phyloP scores from a whole-genome alignment of 805 yeast genomes.

The Komagataella pastoris region DNA sequence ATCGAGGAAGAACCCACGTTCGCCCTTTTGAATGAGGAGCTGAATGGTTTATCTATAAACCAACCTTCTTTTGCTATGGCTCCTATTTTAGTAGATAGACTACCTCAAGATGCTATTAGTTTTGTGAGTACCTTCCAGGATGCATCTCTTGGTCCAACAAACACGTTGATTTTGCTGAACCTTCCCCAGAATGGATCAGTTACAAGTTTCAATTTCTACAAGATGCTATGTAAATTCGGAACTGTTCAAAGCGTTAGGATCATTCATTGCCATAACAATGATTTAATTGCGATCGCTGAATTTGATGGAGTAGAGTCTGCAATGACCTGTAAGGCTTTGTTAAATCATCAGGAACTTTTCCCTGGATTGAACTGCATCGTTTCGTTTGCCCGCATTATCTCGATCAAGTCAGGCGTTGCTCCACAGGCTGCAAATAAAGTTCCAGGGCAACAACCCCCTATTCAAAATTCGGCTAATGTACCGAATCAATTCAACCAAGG shows the following conservation, averaged over 20 bases:
- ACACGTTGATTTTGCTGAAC: slow-evolving; percentile 66
- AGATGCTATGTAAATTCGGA: slow-evolving; percentile 50
- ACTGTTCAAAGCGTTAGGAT: slow-evolving; percentile 46
- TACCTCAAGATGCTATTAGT: slow-evolving; percentile 42
- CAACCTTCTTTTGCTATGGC: slow-evolving; percentile 3
- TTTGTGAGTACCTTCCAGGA: slow-evolving; percentile 66
- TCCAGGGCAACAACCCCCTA: background rate
- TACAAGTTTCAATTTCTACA: slow-evolving; percentile 40
- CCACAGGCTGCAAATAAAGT: slow-evolving; percentile 23
- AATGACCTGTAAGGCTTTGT: slow-evolving; percentile 59
- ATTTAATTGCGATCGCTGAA: slow-evolving; percentile 48
- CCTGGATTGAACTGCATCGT: slow-evolving; percentile 69
- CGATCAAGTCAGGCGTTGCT: slow-evolving; percentile 8
- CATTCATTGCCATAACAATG: slow-evolving; percentile 24
- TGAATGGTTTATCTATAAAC: background rate
- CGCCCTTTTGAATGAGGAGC: slow-evolving; percentile 1
- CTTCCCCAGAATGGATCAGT: slow-evolving; percentile 37
- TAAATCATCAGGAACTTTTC: slow-evolving; percentile 72
- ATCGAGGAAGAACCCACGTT: slow-evolving; percentile 12
- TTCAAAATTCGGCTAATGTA: background rate
- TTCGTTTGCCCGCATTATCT: slow-evolving; percentile 65
- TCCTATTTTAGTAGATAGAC: slow-evolving; percentile 37
- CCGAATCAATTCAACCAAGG: background rate
- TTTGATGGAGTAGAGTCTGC: slow-evolving; percentile 65
- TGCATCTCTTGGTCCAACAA: slow-evolving; percentile 60